Base-by-base conservation (phyloP, 176 grass and related monocot genomes). In the Oryza coarctata region DNA sequence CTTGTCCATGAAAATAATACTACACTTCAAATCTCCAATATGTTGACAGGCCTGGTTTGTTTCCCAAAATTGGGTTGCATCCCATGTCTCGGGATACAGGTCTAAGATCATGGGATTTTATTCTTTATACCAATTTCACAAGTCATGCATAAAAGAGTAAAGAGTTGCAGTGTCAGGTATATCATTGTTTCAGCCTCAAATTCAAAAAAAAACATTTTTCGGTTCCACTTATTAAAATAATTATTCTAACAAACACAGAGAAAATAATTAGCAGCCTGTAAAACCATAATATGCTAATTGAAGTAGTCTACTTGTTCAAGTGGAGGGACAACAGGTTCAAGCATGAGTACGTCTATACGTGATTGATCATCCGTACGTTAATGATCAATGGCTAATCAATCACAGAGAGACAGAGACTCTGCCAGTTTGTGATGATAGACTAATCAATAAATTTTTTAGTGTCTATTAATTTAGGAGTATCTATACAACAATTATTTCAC, bases 101-200 rank as follows among this genome's bases (percentile, higher is more conserved):
- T 66, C 74, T 74, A 60, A 73, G 47, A 75, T 86, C 23, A 0
- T 27, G 79, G 67, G 79, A 83, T 87, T 73, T 79, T 68, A 86
- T 75, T 68, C 60, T 74, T 61, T 73, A 22, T n/a, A 61, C 6
- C 13, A 49, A 26, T 40, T 20, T 25, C 55, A 9, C 49, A 86
- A 50, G 44, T 79, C 67, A 49, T 28, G 32, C 47, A 76, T 22
- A 63, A 33, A 77, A 67, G 38, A 50, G n/a, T n/a, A 10, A 14
- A 50, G 12, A 50, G 47, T 33, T 33, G 18, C 47, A 50, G 47
- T 50, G 47, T 4, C 15, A 50, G 47, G 17, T 76, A 80, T 65
- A 76, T 75, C 34, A 87, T 52, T 20, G 26, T n/a, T 9, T 55
- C 41, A 80, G 8, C 8, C 33, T 35, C 17, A 67, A 33, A 33